Conservation (phyloP, 2,329 filamentous ascomycete species). For the Epichloe uncinata region DNA sequence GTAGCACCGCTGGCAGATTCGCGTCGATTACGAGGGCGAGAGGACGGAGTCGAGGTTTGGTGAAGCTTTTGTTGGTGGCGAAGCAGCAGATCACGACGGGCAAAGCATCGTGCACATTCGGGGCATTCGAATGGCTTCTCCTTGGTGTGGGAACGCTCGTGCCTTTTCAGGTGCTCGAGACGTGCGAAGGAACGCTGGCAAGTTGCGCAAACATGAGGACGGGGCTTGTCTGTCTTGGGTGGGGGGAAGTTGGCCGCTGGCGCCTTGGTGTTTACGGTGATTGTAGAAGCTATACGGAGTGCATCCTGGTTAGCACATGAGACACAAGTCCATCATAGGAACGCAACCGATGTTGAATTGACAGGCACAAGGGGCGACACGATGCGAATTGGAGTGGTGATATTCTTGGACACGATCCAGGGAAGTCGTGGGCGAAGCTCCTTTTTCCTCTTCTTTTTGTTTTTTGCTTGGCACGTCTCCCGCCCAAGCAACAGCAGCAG, state of each 20-base stretch:
- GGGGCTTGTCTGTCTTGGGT: constrained; percentile 93
- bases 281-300: constrained; percentile 28
- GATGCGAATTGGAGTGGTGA: not conserved
- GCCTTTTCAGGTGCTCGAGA: constrained; percentile 90
- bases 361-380: not conserved
- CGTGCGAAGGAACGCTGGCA: constrained; percentile 88
- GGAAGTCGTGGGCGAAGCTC: not conserved
- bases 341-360: not conserved
- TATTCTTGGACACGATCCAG: not conserved
- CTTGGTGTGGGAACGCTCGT: constrained; percentile 96
- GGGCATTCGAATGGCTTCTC: constrained; percentile 98
- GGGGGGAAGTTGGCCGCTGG: constrained; percentile 51
- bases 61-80: constrained; percentile 98
- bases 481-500: constrained; percentile 5
- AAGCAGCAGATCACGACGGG: constrained; percentile 77
- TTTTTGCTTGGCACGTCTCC: too few relatives aligned
- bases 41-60: constrained; percentile 77
- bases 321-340: not conserved
- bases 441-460: not conserved
- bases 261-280: constrained; percentile 36
- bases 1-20: constrained; percentile 72
- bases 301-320: constrained; percentile 16
- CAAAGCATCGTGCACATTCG: constrained; percentile 89
- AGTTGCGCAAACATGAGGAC: constrained; percentile 85
- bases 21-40: constrained; percentile 73